Evolutionary conservation across 2,329 filamentous ascomycete genomes (phyloP).

Genomic region (Colletotrichum paranaense): DNA sequence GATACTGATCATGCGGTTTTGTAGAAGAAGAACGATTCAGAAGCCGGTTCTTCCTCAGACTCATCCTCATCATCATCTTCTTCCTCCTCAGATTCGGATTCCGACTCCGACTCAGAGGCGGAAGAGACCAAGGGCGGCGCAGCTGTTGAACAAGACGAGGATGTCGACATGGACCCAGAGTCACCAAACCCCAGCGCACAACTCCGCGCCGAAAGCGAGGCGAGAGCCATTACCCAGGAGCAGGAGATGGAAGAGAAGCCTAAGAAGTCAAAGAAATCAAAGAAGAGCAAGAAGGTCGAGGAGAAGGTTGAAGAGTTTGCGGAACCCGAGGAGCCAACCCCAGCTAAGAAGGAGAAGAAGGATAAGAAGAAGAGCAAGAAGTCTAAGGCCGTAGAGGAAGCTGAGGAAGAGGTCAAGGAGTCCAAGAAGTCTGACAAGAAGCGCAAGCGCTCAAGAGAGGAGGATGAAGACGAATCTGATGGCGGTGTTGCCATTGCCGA

Average conservation of each 20-base stretch:
- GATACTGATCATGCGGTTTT: neutral
- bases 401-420: slow-evolving; percentile 15
- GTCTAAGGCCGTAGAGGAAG: slow-evolving; percentile 28
- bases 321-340: slow-evolving; percentile 35
- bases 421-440: slow-evolving; percentile 43
- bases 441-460: slow-evolving; percentile 36
- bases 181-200: slow-evolving; percentile 33
- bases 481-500: slow-evolving; percentile 31
- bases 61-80: slow-evolving; percentile 20
- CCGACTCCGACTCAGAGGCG: slow-evolving; percentile 32
- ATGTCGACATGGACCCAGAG: slow-evolving; percentile 39
- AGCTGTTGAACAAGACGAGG: slow-evolving; percentile 41
- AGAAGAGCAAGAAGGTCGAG: slow-evolving; percentile 23
- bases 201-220: slow-evolving; percentile 36
- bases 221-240: slow-evolving; percentile 32
- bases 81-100: neutral
- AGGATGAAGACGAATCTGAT: slow-evolving; percentile 34
- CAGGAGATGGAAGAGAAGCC: slow-evolving; percentile 43
- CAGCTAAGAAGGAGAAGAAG: slow-evolving; percentile 38
- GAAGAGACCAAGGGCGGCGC: slow-evolving; percentile 38
- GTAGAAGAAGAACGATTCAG: slow-evolving; percentile 40
- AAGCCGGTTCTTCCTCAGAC: slow-evolving; percentile 38
- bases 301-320: slow-evolving; percentile 28
- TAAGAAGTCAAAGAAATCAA: slow-evolving; percentile 34
- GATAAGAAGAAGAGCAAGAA: slow-evolving; percentile 37